These are phyloP conservation scores for Agaricales sp. DNA, from an alignment of 1,284 basidiomycete species.

Conservation along the genomic window DNA sequence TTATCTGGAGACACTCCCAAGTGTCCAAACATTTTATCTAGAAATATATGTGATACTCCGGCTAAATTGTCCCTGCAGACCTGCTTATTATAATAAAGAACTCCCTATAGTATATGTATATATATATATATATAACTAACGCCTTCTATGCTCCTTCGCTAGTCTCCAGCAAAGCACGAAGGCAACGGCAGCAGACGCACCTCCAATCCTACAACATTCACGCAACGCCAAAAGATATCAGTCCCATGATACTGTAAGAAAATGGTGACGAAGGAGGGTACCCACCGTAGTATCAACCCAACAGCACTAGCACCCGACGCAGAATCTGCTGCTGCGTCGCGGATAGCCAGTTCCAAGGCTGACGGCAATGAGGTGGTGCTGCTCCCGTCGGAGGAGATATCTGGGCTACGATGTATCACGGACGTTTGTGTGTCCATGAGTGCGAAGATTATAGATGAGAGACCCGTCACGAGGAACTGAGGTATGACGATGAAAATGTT, in stretches of 20 bases:
- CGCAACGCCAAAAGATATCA: slow-evolving; percentile 2
- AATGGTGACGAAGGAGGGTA: no score
- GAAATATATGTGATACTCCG: no score
- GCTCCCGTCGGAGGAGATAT: background rate
- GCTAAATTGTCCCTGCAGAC: no score
- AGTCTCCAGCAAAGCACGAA: slow-evolving; percentile 62
- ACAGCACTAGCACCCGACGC: slow-evolving; percentile 57
- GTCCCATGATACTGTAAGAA: no score
- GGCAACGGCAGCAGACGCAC: slow-evolving; percentile 60
- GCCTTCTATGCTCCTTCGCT: slow-evolving; percentile 38
- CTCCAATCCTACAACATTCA: slow-evolving; percentile 47
- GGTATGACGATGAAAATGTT: slow-evolving; percentile 83
- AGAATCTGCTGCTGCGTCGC: background rate
- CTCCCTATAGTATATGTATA: no score
- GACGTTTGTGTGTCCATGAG: slow-evolving; percentile 40
- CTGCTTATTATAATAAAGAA: no score
- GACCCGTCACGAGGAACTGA: slow-evolving; percentile 59
- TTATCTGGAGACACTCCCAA: no score
- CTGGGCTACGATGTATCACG: background rate
- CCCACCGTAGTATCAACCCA: slow-evolving; percentile 38
- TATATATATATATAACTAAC: no score
- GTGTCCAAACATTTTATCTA: no score
- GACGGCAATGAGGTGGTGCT: slow-evolving; percentile 25
- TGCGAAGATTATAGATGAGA: slow-evolving; percentile 60
- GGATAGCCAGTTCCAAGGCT: background rate